Base-by-base conservation (phyloP, 179 eudicot genomes). In the Heliamphora ciliata region DNA sequence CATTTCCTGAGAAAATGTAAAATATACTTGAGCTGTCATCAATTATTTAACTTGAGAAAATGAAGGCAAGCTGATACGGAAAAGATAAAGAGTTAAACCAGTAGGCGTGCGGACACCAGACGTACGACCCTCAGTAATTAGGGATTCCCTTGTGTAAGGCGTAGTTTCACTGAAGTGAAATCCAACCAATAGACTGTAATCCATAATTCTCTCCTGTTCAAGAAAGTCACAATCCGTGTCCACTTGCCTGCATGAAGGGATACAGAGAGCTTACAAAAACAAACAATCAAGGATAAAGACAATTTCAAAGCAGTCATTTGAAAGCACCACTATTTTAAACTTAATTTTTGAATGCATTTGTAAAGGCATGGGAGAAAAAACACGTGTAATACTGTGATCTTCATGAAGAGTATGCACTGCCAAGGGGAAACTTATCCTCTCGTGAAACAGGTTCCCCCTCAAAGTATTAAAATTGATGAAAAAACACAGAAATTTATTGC, bases 171-270 rank as follows among this genome's bases (percentile, higher is more conserved):
- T 88, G 81, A 94, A 94, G 85, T 93, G 95, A 82, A 94, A 83
- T 63, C 98, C 97, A 52, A 94, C 93, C 74, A 94, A 87, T 72
- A 94, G 95, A 86, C 98, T 94, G 79, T 94, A 94, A 82, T 94
- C 98, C 98, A 94, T 94, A 64, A 94, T 94, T 66, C 93, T 88
- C 89, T 91, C 98, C 17, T 91, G 94, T 80, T 94, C 98, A 73
- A 94, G 93, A 80, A 94, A 91, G 68, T 91, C 94, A 79, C 97
- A 93, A 83, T 94, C 98, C 73, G 86, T 91, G 80, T 94, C 94
- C 77, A 94, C 91, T 81, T 85, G 84, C 84, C 89, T 84, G 78
- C 82, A 79, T n/a, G 44, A 40, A 80, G 56, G 74, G 76, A n/a
- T 24, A 79, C 21, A 15, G 61, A 2, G 56, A 79, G 79, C 56